Conservation (phyloP, 1,139 yeast genomes). For the Magnusiomyces magnusii region DNA sequence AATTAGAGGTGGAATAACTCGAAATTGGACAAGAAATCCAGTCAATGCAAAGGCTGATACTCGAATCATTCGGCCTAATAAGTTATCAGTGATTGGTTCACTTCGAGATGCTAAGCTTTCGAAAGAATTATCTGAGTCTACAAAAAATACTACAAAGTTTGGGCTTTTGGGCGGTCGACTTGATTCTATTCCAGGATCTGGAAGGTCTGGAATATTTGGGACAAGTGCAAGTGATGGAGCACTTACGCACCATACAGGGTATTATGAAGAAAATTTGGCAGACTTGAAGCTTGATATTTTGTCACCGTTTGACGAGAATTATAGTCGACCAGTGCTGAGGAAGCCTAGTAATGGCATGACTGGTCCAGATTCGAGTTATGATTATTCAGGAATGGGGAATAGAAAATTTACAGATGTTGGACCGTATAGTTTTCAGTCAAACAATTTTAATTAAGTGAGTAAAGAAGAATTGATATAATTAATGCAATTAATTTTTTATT, state of each 20-base stretch:
- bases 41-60: neutral
- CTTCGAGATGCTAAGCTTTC: neutral
- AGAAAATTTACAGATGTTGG: neutral
- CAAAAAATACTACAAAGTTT: neutral
- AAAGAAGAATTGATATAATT: neutral
- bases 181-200: neutral
- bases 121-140: neutral
- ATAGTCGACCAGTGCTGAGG: neutral
- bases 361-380: neutral
- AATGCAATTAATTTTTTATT: too few relatives aligned
- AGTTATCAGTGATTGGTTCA: neutral
- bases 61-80: neutral
- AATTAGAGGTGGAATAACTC: neutral
- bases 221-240: neutral
- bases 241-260: neutral
- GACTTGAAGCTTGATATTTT: neutral
- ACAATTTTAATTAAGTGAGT: too few relatives aligned
- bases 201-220: neutral
- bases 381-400: neutral
- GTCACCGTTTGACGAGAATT: neutral
- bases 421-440: neutral
- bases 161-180: neutral
- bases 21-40: neutral
- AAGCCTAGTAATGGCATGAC: neutral
- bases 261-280: neutral